A percentile compares a stretch with the other conserved stretches of the same genome.
phyloP scores from a whole-genome alignment of 257 asterid genomes.

The Lavandula angustifolia region DNA sequence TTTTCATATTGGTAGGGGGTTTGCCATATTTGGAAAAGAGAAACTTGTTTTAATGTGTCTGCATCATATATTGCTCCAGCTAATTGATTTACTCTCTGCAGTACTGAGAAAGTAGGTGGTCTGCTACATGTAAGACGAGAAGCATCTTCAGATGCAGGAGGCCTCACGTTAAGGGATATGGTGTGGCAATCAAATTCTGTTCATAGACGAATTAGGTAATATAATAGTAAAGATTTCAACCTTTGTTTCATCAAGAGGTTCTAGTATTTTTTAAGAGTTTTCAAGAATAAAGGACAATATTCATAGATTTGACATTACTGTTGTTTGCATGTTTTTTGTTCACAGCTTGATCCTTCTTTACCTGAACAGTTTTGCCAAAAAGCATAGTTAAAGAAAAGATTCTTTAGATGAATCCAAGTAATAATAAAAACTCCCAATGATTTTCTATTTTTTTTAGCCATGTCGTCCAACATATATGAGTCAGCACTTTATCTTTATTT shows the following conservation, averaged over 20 bases:
- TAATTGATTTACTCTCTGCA: slow-evolving; percentile 36
- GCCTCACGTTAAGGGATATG: slow-evolving; percentile 78
- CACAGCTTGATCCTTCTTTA: not conserved
- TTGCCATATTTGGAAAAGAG: not conserved
- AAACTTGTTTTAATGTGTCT: slow-evolving; percentile 13
- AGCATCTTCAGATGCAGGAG: slow-evolving; percentile 70
- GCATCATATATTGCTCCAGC: slow-evolving; percentile 21
- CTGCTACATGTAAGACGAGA: slow-evolving; percentile 70
- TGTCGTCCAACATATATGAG: not conserved
- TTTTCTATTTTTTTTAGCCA: not conserved
- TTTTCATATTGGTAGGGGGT: slow-evolving; percentile 6
- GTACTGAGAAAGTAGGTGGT: slow-evolving; percentile 82
- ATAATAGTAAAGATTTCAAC: slow-evolving; percentile 13
- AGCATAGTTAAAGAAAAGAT: not conserved
- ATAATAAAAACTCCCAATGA: not conserved
- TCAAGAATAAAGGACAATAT: slow-evolving; percentile 21
- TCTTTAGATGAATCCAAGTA: not conserved
- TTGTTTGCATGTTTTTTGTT: not conserved
- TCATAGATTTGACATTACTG: slow-evolving; percentile 36
- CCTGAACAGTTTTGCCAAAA: not conserved
- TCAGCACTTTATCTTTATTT: not conserved
- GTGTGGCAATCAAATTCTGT: slow-evolving; percentile 76
- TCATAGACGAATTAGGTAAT: slow-evolving; percentile 78
- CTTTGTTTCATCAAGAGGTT: not conserved
- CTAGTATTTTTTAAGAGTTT: slow-evolving; percentile 6